These are phyloP conservation scores for Solanum chaucha DNA, from an alignment of 257 asterid species.

Conservation along the genomic window DNA sequence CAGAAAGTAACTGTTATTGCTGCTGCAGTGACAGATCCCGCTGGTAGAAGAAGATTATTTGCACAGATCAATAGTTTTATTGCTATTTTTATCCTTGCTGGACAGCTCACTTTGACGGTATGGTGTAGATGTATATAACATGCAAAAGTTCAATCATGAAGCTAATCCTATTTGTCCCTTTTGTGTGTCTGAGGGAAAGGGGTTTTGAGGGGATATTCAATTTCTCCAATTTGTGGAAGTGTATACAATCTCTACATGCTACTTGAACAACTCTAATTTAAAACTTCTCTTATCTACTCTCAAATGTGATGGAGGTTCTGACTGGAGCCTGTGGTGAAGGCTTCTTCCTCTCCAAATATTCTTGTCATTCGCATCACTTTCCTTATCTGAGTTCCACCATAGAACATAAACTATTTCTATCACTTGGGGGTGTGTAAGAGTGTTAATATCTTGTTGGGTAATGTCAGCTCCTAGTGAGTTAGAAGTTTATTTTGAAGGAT, in stretches of 20 bases:
- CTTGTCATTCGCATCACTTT: neutral
- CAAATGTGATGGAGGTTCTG: neutral
- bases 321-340: neutral
- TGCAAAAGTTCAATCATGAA: neutral
- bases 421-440: neutral
- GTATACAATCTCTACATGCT: neutral
- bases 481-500: neutral
- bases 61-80: constrained; percentile 93
- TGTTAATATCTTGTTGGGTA: neutral
- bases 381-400: neutral
- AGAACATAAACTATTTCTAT: neutral
- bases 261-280: neutral
- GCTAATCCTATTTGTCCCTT: neutral
- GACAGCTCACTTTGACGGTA: constrained; percentile 92
- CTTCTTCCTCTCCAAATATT: neutral
- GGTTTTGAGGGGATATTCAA: neutral
- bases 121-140: constrained; percentile 3
- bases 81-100: constrained; percentile 90
- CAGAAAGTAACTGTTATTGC: constrained; percentile 97
- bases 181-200: neutral
- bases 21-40: constrained; percentile 55
- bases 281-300: neutral
- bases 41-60: constrained; percentile 75
- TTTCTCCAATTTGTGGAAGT: neutral
- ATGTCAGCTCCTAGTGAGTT: neutral